Percentiles rank a stretch among this genome's conserved stretches.
phyloP scores from a whole-genome alignment of 2,329 filamentous ascomycete genomes.

The Polychaeton citri region DNA sequence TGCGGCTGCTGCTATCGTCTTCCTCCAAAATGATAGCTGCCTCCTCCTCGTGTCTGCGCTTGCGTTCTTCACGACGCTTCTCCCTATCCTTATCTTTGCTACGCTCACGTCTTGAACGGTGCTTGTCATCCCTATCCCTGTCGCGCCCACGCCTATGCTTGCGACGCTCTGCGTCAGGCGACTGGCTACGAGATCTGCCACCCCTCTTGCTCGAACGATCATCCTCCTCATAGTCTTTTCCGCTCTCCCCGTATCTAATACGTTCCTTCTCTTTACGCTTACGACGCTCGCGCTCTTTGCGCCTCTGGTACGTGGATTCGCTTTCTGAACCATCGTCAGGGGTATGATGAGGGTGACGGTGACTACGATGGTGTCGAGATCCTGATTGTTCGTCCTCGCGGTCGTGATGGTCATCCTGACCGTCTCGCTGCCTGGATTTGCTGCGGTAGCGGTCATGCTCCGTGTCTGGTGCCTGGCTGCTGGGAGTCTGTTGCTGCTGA shows the following conservation, averaged over 20 bases:
- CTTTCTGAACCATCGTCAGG: slow-evolving; percentile 25
- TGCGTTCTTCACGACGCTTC: slow-evolving; percentile 5
- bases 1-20: neutral
- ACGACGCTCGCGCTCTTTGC: slow-evolving; percentile 15
- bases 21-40: neutral
- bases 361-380: slow-evolving; percentile 32
- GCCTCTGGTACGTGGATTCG: slow-evolving; percentile 25
- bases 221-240: slow-evolving; percentile 10
- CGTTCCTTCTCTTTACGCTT: slow-evolving; percentile 15
- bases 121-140: slow-evolving; percentile 1
- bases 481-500: neutral
- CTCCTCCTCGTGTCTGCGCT: neutral
- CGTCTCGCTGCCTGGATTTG: slow-evolving; percentile 1
- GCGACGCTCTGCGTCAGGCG: slow-evolving; percentile 1
- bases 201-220: slow-evolving; percentile 4
- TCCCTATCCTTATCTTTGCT: slow-evolving; percentile 17
- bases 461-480: neutral
- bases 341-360: slow-evolving; percentile 33
- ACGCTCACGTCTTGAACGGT: neutral
- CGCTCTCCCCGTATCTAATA: slow-evolving; percentile 17
- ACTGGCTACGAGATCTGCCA: neutral
- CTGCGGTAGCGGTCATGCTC: slow-evolving; percentile 3
- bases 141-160: slow-evolving; percentile 1
- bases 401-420: slow-evolving; percentile 10
- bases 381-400: slow-evolving; percentile 25